phyloP scores from a whole-genome alignment of 2,329 filamentous ascomycete species.

The Trichoderma endophyticum region DNA sequence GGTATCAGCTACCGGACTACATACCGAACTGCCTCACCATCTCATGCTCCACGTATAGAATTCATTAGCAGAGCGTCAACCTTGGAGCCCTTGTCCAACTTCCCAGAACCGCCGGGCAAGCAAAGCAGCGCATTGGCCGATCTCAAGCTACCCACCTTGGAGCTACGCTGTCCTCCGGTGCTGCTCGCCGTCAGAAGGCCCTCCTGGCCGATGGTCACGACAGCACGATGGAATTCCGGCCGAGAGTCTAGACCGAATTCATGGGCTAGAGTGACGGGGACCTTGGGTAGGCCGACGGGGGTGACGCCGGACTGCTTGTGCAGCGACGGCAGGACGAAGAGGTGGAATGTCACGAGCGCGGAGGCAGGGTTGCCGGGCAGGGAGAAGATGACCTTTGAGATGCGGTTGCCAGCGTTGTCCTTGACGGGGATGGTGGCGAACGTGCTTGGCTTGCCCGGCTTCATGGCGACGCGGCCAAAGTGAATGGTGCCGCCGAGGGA shows the following conservation, averaged over 20 bases:
- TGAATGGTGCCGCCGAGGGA: conserved; percentile 87
- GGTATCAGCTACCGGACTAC: background rate
- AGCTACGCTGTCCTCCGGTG: conserved; percentile 88
- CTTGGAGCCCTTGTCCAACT: conserved; percentile 64
- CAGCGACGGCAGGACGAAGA: conserved; percentile 87
- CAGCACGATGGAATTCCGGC: conserved; percentile 85
- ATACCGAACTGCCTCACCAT: background rate
- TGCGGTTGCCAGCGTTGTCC: conserved; percentile 54
- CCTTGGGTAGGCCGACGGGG: conserved; percentile 65
- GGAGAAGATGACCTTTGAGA: conserved; percentile 75
- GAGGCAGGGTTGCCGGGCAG: conserved; percentile 93
- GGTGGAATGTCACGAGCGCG: conserved; percentile 86
- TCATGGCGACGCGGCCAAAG: conserved; percentile 95
- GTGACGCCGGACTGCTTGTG: conserved; percentile 70
- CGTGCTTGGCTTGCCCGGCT: conserved; percentile 95
- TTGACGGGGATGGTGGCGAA: conserved; percentile 82
- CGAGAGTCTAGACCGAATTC: conserved; percentile 74
- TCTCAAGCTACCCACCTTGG: conserved; percentile 81
- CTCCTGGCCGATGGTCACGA: conserved; percentile 63
- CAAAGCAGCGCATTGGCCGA: conserved; percentile 84
- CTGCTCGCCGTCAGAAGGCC: conserved; percentile 71
- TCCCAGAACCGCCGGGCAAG: conserved; percentile 62
- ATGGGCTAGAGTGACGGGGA: conserved; percentile 69
- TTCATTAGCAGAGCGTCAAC: conserved; percentile 81
- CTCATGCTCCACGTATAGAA: conserved; percentile 30